Base-by-base conservation (phyloP, 495 filamentous ascomycete species). In the Penicillium bialowiezense region DNA sequence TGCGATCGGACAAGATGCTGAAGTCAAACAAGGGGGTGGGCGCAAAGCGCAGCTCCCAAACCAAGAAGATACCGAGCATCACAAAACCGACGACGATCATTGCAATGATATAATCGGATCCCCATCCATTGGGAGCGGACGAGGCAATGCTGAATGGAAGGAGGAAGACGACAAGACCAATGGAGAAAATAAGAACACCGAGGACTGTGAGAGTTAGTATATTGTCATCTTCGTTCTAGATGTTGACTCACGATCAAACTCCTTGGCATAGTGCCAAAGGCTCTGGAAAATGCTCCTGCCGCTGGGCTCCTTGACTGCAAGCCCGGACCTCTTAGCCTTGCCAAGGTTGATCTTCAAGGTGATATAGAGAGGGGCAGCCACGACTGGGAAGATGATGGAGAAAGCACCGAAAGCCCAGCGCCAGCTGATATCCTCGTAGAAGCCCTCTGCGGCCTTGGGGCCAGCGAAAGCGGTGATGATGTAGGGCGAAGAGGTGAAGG, bases 341-440 rank as follows among this genome's bases (percentile, higher is more conserved):
- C 54, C 60, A 33, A 75, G 64, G 62, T 85, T 81, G 45, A 57
- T 50, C 40, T 67, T 71, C 36, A 84, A 72, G 14, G 82, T 57
- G 35, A 44, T 42, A 37, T 49, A 63, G 1, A 84, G 58, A 17
- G 81, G 81, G 7, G 68, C 26, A 40, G 72, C 77, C 43, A 82
- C 63, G 41, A 75, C 39, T 1, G 80, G 81, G 9, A 74, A 71
- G 51, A 83, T 65, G 55, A 86, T 83, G 44, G 75, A 61, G 50
- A 81, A 85, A 34, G 68, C 64, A 26, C 80, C 81, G 51, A 76
- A 83, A 18, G 65, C 73, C 84, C 83, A 86, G 35, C 78, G 68
- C 69, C 73, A 82, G 29, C 71, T 71, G 17, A 75, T 64, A 7
- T 75, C 63, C 54, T 74, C 62, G 59, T 75, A 80, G 23, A 73